Percentiles rank a stretch among this genome's conserved stretches.
Evolutionary conservation across 2,329 filamentous ascomycete genomes (phyloP).

Genomic region (Didymella arachidicola): DNA sequence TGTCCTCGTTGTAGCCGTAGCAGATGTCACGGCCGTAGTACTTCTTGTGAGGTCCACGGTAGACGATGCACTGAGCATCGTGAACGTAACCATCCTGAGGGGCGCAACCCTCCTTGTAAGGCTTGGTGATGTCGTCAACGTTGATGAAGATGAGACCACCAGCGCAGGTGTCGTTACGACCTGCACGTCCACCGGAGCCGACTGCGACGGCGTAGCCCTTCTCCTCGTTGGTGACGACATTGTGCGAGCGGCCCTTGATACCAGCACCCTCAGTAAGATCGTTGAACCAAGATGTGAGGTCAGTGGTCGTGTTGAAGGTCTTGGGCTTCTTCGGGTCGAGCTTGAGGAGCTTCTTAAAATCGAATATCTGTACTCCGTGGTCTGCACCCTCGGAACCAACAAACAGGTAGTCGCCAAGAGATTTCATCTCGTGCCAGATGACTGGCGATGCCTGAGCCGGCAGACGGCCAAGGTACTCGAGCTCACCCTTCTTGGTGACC

Average conservation of each 20-base stretch:
- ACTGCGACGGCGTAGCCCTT: constrained; percentile 47
- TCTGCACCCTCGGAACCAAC: constrained; percentile 51
- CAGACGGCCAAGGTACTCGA: constrained; percentile 62
- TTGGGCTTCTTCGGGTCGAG: constrained; percentile 44
- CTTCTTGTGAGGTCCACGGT: constrained; percentile 60
- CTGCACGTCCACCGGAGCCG: constrained; percentile 40
- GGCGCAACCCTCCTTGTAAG: constrained; percentile 61
- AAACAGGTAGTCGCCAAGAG: constrained; percentile 51
- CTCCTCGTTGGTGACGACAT: constrained; percentile 48
- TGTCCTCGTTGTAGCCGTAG: constrained; percentile 65
- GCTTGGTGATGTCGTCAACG: constrained; percentile 58
- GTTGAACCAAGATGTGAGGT: constrained; percentile 42
- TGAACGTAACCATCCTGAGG: constrained; percentile 67
- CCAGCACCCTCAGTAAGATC: constrained; percentile 29
- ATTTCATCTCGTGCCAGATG: constrained; percentile 63
- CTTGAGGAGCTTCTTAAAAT: constrained; percentile 57
- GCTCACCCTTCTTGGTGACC: constrained; percentile 57
- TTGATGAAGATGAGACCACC: constrained; percentile 67
- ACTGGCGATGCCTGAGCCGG: constrained; percentile 55
- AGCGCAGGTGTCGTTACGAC: constrained; percentile 53
- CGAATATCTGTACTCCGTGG: constrained; percentile 69
- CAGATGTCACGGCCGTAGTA: constrained; percentile 63
- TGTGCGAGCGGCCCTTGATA: constrained; percentile 45
- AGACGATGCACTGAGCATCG: constrained; percentile 67
- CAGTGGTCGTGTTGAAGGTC: constrained; percentile 39